Evolutionary conservation across 345 rosid species (phyloP), one percentile per base, ranked within the genome.

Genomic region (Turnera subulata): DNA sequence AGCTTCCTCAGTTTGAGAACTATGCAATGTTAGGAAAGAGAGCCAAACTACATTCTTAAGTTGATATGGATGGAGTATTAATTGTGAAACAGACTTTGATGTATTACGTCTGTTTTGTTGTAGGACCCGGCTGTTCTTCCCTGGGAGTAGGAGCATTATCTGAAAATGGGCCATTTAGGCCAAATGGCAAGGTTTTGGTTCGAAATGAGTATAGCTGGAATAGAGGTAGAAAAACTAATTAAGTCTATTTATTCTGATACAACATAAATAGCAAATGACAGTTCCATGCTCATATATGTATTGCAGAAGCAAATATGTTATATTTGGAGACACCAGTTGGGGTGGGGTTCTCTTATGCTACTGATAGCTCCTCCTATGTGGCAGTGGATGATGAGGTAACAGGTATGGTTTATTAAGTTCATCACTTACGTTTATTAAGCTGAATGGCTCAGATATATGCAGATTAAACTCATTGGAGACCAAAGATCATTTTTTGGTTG

Each of bases 111-210:
- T 55, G 35, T 33, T 54, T 5, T 10, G 23, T 60, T 69, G 50
- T 69, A 85, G 91, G 91, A 47, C 99, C 99, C 26, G 99, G 99
- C 11, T 93, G 99, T 60, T 93, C 99, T 61, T 93, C 99, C 43
- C 68, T 93, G 47, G 99, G 99, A 33, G 90, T 89, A 55, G 99
- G 99, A 24, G 99, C 97, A 50, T 93, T 93, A 66, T 87, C 96
- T 33, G 99, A 93, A 57, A 87, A 89, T 47, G 99, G 99, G 16
- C 99, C 99, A 1, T 93, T 93, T 61, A 85, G 99, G 73, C 99
- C 99, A 6, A 82, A 80, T 43, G 96, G 94, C 21, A 67, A 76
- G 40, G 69, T 62, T 42, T 71, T 93, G 65, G 81, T 84, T 50
- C 87, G 78, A 70, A 93, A 93, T 66, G 82, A 70, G 2, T 81